Base-by-base conservation (phyloP, 805 yeast genomes). In the Metschnikowia drakensbergensis region DNA sequence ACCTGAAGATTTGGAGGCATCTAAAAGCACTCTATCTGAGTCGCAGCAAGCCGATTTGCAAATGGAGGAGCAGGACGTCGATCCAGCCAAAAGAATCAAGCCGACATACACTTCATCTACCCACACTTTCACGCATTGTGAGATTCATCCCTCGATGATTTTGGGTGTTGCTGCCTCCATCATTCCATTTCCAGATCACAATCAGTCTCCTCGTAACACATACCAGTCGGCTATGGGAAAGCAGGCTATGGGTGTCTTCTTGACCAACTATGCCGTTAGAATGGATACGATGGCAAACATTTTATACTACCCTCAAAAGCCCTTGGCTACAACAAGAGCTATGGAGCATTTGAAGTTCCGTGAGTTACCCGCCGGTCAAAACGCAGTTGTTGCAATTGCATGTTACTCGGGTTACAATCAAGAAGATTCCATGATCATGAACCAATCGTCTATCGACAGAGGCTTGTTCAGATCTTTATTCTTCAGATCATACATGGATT, bases 161-260 rank as follows among this genome's bases (percentile, higher is more conserved):
- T 77, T 94, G 53, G 99, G 99, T 69, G 97, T 94, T 56, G 96
- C 97, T 40, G 99, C 99, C 4, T 88, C 96, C 28, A 90, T 94
- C 66, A 94, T 94, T 78, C 99, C 99, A 17, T 94, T 94, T 87
- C 99, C 99, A 10, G 99, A 94, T 73, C 99, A 94, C 71, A 94
- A 94, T 70, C 99, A 94, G 76, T 91, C 97, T 52, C 99, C 99
- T 52, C 92, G 99, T 83, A 94, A 94, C 66, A 94, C 99, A 3
- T 94, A 94, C 71, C 99, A 94, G 75, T 91, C 97, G 66, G 99
- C 99, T 55, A 94, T 94, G 99, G 99, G 99, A 82, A 94, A 94
- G 71, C 99, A 94, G 74, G 99, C 99, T 49, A 94, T 94, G 99
- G 99, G 99, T 66, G 98, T 94, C 7, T 92, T 88, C 69, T 78